Conservation (phyloP, 331 rosid species). For the Erythrophleum ivorense region DNA sequence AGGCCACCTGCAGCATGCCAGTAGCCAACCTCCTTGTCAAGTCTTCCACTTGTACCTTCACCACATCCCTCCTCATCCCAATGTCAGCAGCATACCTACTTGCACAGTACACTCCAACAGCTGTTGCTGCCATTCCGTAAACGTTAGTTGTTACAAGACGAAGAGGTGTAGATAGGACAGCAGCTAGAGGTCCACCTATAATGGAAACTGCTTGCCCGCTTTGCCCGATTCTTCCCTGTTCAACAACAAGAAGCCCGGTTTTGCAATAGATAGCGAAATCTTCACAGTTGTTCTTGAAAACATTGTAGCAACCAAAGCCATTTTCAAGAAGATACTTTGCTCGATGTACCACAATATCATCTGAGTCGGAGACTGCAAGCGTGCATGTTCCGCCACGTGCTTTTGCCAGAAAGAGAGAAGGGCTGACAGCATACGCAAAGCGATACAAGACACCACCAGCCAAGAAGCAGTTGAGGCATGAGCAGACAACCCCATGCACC, state of each 20-base stretch:
- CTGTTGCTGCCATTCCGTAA: constrained; percentile 83
- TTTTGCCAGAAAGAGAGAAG: constrained; percentile 82
- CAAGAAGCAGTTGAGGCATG: constrained; percentile 91
- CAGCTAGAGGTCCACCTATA: constrained; percentile 89
- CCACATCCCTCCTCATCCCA: constrained; percentile 78
- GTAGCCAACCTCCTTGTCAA: constrained; percentile 59
- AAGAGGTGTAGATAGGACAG: constrained; percentile 71
- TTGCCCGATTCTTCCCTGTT: constrained; percentile 68
- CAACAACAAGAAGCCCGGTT: constrained; percentile 79
- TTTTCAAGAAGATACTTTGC: constrained; percentile 71
- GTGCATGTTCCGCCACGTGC: constrained; percentile 98
- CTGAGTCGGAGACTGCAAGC: constrained; percentile 71
- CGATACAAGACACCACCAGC: constrained; percentile 87
- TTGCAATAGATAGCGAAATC: constrained; percentile 97
- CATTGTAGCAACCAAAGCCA: constrained; percentile 87
- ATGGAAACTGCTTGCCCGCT: constrained; percentile 91
- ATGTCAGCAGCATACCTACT: constrained; percentile 88
- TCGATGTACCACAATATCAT: constrained; percentile 72
- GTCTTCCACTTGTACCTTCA: constrained; percentile 79
- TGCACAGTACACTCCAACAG: constrained; percentile 75
- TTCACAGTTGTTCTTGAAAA: constrained; percentile 92
- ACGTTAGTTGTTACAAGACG: constrained; percentile 76
- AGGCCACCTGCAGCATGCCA: constrained; percentile 69
- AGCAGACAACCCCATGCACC: constrained; percentile 60
- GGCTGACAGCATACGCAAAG: constrained; percentile 73